Percentiles rank a stretch among this genome's conserved stretches.
These are phyloP conservation scores for Rhynchosporium graminicola DNA, from an alignment of 2,329 filamentous ascomycete genomes.

Conservation along the genomic window DNA sequence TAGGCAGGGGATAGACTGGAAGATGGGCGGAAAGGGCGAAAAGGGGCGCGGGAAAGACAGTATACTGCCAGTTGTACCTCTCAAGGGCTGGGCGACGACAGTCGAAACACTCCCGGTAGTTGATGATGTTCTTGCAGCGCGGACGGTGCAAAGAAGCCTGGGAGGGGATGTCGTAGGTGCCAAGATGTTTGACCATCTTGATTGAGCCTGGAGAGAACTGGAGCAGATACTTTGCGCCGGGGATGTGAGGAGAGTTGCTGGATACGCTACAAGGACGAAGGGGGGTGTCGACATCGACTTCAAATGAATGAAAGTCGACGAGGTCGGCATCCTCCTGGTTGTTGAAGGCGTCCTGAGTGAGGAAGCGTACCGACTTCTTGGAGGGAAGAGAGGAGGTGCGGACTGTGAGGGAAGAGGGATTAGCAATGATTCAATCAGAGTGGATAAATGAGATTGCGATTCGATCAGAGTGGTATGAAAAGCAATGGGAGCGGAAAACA, in stretches of 20 bases:
- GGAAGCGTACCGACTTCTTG: conserved; percentile 6
- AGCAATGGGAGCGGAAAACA: background rate
- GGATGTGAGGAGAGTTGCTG: background rate
- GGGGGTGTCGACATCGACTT: background rate
- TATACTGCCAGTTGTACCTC: background rate
- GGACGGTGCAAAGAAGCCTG: background rate
- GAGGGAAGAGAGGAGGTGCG: background rate
- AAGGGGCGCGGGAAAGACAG: background rate
- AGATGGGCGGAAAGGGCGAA: background rate
- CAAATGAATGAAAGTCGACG: background rate
- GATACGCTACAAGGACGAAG: background rate
- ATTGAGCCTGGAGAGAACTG: background rate
- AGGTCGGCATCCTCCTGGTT: background rate
- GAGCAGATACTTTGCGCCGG: background rate
- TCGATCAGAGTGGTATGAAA: background rate
- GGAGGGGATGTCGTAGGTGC: background rate
- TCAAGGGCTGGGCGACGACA: background rate
- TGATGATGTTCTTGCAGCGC: background rate
- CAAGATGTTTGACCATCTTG: conserved; percentile 14
- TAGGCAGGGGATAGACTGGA: background rate
- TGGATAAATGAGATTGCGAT: background rate
- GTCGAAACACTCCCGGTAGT: conserved; percentile 1
- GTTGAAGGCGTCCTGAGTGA: background rate
- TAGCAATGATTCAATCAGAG: background rate
- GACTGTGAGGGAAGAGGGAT: background rate